phyloP scores from a whole-genome alignment of 2,329 filamentous ascomycete species.

The Neofusicoccum cordaticola region DNA sequence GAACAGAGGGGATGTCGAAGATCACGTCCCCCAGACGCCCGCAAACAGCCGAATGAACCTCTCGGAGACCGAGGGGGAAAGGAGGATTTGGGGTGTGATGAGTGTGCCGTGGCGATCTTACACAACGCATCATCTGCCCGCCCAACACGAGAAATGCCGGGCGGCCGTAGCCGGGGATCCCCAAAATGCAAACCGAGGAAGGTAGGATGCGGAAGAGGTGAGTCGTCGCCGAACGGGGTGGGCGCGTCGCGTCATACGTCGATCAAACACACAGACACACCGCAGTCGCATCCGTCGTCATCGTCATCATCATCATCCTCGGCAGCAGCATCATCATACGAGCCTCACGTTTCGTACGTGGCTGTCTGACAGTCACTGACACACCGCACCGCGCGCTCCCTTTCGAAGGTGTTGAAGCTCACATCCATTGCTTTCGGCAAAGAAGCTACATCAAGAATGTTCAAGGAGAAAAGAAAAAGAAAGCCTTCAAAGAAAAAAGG shows the following conservation, averaged over 20 bases:
- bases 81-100: background rate
- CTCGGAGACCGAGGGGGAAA: background rate
- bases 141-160: background rate
- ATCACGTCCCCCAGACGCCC: background rate
- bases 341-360: background rate
- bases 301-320: background rate
- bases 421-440: background rate
- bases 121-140: background rate
- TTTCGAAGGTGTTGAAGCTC: background rate
- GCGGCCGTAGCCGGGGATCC: background rate
- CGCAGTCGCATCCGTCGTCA: background rate
- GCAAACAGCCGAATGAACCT: background rate
- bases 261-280: slow-evolving; percentile 7
- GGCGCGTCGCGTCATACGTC: slow-evolving; percentile 6
- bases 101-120: background rate
- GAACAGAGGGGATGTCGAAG: no score
- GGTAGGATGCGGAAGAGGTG: background rate
- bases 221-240: background rate
- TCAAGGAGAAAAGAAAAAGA: background rate
- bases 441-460: slow-evolving; percentile 6
- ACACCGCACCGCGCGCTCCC: background rate
- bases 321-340: background rate
- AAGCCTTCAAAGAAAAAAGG: background rate
- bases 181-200: background rate
- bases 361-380: background rate